Base-by-base conservation (phyloP, 2,329 filamentous ascomycete species). In the Cadophora luteo-olivacea region DNA sequence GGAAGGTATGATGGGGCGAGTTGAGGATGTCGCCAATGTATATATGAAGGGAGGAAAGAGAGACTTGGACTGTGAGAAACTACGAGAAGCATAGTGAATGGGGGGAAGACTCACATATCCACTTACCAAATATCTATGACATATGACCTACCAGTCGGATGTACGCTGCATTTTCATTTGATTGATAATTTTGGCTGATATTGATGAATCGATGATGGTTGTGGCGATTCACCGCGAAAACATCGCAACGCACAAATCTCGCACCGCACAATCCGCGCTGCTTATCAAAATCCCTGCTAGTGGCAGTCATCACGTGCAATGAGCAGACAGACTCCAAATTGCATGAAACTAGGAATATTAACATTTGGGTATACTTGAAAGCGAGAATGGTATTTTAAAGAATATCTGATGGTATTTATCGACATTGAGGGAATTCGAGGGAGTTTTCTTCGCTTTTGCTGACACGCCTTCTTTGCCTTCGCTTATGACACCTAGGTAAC, bases 161-260 rank as follows among this genome's bases (percentile, higher is more conserved):
- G 33, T 41, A 54, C 32, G 33, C 33, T 38, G 11, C 29, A 24
- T 24, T 2, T 19, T 41, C 16, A 65, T 64, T 51, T 64, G 48
- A 45, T 45, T 61, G 55, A 52, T n/a, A 51, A 36, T 51, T 51
- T 14, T 51, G 64, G 62, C 48, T 49, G 32, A 41, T 52, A 49
- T 64, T 55, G 62, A 48, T 58, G 29, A 11, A 51, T 58, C n/a
- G 32, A 64, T 64, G 65, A 52, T 58, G 29, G 25, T 63, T 49
- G 60, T 62, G 51, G 65, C 32, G 61, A 45, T 48, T 57, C 65
- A 58, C 12, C 62, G 67, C 67, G 51, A 22, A 69, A 69, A 67
- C 9, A 6, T 64, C 68, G 64, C 68, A 69, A 64, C 68, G 68
- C 68, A 67, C 64, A 69, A 69, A 61, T 29, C 22, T 36, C 68